Evolutionary conservation across 2,329 filamentous ascomycete genomes (phyloP).

Genomic region (Aureobasidium lini): DNA sequence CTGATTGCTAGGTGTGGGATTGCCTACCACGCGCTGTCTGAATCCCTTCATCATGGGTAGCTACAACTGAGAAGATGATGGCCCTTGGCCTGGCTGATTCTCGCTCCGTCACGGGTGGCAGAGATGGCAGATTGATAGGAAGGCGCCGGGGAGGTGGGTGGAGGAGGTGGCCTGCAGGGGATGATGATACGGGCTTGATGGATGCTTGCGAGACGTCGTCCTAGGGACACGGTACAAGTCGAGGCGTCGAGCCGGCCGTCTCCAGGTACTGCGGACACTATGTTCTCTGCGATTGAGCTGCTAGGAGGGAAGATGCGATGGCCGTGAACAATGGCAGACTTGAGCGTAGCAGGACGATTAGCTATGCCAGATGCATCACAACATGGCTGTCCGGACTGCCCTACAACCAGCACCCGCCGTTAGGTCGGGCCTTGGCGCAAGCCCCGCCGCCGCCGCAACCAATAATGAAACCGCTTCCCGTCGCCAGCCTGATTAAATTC

Average conservation of each 20-base stretch:
- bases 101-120: not conserved
- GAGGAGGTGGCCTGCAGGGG: slow-evolving; percentile 6
- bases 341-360: not conserved
- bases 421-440: not conserved
- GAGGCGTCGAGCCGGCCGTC: not conserved
- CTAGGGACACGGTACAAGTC: not conserved
- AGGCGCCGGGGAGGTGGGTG: slow-evolving; percentile 1
- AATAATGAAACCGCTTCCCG: not conserved
- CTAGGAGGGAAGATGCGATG: not conserved
- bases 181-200: slow-evolving; percentile 7
- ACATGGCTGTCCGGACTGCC: not conserved
- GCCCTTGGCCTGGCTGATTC: not conserved
- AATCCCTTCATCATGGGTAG: slow-evolving; percentile 76
- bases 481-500: not conserved
- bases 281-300: not conserved
- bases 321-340: slow-evolving; percentile 6
- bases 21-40: slow-evolving; percentile 89
- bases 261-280: not conserved
- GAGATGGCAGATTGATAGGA: too few relatives aligned
- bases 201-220: not conserved
- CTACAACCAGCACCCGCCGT: not conserved
- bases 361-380: not conserved
- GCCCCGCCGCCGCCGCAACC: not conserved
- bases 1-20: slow-evolving; percentile 34
- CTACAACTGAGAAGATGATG: not conserved